A percentile compares a stretch with the other conserved stretches of the same genome.
phyloP scores from a whole-genome alignment of 2,329 filamentous ascomycete species.

The Chaetoscypha palmicola region DNA sequence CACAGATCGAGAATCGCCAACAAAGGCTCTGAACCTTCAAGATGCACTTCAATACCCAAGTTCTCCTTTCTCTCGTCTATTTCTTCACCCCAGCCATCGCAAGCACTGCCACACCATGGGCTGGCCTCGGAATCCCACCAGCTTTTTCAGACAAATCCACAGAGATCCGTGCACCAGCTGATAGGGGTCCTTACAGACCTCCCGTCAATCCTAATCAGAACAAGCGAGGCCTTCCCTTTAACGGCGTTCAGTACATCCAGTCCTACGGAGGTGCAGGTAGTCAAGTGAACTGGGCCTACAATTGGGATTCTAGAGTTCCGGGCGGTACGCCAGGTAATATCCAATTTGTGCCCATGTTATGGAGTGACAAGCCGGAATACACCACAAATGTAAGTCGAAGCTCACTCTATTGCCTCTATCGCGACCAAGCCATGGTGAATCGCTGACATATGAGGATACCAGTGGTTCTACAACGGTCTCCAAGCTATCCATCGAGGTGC shows the following conservation, averaged over 20 bases:
- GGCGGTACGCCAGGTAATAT: background rate
- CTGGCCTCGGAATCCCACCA: background rate
- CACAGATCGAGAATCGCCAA: no score
- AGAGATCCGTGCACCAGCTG: background rate
- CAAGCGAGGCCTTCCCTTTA: slow-evolving; percentile 10
- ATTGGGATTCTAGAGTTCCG: slow-evolving; percentile 2
- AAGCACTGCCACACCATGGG: no score
- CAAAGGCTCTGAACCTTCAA: no score
- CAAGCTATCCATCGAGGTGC: slow-evolving; percentile 1
- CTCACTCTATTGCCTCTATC: background rate
- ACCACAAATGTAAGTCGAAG: background rate
- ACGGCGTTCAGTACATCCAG: slow-evolving; percentile 5
- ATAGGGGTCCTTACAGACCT: no score
- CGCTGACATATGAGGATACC: no score
- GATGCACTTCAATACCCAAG: no score
- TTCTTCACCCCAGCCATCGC: no score
- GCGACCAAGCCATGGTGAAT: background rate
- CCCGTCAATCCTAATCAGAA: background rate
- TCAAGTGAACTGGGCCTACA: slow-evolving; percentile 7
- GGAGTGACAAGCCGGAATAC: background rate
- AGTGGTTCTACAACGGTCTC: slow-evolving; percentile 3
- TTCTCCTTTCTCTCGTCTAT: no score
- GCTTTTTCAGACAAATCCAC: background rate
- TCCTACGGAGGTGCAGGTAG: background rate
- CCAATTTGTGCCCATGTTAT: slow-evolving; percentile 10